Base-by-base conservation (phyloP, 2,329 filamentous ascomycete genomes). In the Epichloe bromicola region DNA sequence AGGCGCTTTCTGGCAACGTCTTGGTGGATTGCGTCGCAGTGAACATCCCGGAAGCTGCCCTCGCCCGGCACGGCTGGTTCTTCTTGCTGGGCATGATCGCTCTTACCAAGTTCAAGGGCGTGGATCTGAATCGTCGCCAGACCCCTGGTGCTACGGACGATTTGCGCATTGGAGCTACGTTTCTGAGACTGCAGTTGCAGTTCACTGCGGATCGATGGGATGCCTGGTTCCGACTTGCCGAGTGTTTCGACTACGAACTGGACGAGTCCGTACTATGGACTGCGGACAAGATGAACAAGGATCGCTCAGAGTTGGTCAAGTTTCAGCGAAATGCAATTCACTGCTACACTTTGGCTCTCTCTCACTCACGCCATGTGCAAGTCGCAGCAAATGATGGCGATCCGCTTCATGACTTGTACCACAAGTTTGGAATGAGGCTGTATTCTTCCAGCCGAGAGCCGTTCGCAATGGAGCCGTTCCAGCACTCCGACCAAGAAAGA, bases 231-330 rank as follows among this genome's bases (percentile, higher is more conserved):
- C 80, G 88, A 12, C 76, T 95, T 23, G 89, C 85, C 0, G 88
- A 95, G 64, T 88, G 86, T 46, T 90, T 88, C 60, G 89, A 95
- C 65, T 85, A 87, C 48, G 88, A 94, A 59, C 72, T 95, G 14
- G 89, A 95, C 55, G 89, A 95, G 65, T 80, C 83, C 6, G 86
- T 94, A 5, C 79, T 90, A 5, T 95, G 89, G 89, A 86, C 84
- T 19, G 86, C 88, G 1, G 88, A 95, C 58, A 95, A 94, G 66
- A 83, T 95, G 68, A 95, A 95, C 67, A 91, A 86, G 63, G 84
- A 85, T 59, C 82, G 85, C 51, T 70, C 73, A 4, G 88, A 94
- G 52, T 68, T 95, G 43, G 77, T 88, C 23, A 81, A 80, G 48
- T 78, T 86, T 54, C 88, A 95, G 64, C 80, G 88, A 34, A 81